Base-by-base conservation (phyloP, 257 asterid genomes). In the Plantago ovata region DNA sequence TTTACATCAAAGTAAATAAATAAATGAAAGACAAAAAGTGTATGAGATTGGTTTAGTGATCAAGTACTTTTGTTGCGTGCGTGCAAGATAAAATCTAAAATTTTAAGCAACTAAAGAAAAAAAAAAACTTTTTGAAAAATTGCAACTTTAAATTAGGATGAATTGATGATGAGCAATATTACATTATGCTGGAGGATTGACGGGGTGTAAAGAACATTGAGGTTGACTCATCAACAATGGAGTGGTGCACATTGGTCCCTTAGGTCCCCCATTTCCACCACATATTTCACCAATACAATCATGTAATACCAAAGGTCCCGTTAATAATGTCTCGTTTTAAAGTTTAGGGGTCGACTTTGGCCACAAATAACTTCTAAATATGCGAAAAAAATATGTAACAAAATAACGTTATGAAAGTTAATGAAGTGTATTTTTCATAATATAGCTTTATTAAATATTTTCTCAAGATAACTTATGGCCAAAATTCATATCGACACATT, bases 181-280 rank as follows among this genome's bases (percentile, higher is more conserved):
- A n/a, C n/a, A n/a, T n/a, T n/a, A n/a, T 78, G 87, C 72, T 69
- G 94, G 84, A 72, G 68, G 75, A 65, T 72, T 69, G 71, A 73
- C 72, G 72, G 81, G 56, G 62, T 63, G 60, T 18, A 75, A 70
- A 69, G 74, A 71, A 77, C 73, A 73, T 54, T 84, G 94, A 82
- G 64, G 85, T 85, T 79, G 96, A 88, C 91, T 76, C 76, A 66
- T 70, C 86, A 83, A 60, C 92, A 67, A 82, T 74, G 81, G 78
- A 71, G 68, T 75, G 47, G 51, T 62, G 72, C 71, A 75, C 47
- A 62, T 65, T 73, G 94, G 96, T 6, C 94, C 94, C 94, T 63
- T 74, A 57, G 53, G 93, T 74, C 60, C 80, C 95, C 95, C 76
- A 73, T 58, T 72, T 71, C 52, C 77, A 61, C 58, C 67, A 79